These are phyloP conservation scores for Russula abietina DNA, from an alignment of 768 basidiomycete genomes.

Conservation along the genomic window DNA sequence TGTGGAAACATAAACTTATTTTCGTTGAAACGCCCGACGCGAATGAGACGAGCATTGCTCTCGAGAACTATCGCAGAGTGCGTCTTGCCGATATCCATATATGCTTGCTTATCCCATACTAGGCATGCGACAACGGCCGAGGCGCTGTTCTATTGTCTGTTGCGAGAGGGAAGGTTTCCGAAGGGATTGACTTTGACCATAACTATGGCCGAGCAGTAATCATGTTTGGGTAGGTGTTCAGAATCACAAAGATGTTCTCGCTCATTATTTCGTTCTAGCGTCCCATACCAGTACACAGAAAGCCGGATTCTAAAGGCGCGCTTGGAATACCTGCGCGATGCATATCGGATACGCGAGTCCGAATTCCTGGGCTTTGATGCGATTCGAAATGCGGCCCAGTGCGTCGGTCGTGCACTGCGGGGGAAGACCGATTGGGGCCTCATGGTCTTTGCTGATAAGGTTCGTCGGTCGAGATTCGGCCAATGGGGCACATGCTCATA, in stretches of 20 bases:
- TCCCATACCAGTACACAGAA: constrained; percentile 98
- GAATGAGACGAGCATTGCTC: constrained; percentile 94
- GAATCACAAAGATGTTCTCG: neutral
- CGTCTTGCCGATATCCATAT: constrained; percentile 15
- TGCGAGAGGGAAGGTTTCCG: constrained; percentile 97
- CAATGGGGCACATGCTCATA: constrained; percentile 7
- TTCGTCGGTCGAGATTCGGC: constrained; percentile 31
- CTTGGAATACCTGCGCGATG: constrained; percentile 95
- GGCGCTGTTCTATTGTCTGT: constrained; percentile 96
- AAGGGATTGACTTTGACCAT: constrained; percentile 99
- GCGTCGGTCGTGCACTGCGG: constrained; percentile 93
- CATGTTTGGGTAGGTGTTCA: constrained; percentile 84
- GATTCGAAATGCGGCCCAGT: constrained; percentile 98
- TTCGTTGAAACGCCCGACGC: constrained; percentile 99
- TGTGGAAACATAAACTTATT: constrained; percentile 98
- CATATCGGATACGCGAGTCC: constrained; percentile 95
- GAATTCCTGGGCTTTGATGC: constrained; percentile 99
- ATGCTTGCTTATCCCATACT: neutral
- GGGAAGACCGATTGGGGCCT: constrained; percentile 99
- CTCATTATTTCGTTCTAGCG: constrained; percentile 39
- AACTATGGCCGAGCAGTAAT: constrained; percentile 98
- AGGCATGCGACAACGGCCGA: constrained; percentile 98
- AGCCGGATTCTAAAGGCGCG: constrained; percentile 95
- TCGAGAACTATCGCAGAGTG: constrained; percentile 95
- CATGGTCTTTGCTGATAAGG: constrained; percentile 99